Percentiles rank a stretch among this genome's conserved stretches.
phyloP scores from a whole-genome alignment of 2,329 filamentous ascomycete genomes.

The Alternaria viburni region DNA sequence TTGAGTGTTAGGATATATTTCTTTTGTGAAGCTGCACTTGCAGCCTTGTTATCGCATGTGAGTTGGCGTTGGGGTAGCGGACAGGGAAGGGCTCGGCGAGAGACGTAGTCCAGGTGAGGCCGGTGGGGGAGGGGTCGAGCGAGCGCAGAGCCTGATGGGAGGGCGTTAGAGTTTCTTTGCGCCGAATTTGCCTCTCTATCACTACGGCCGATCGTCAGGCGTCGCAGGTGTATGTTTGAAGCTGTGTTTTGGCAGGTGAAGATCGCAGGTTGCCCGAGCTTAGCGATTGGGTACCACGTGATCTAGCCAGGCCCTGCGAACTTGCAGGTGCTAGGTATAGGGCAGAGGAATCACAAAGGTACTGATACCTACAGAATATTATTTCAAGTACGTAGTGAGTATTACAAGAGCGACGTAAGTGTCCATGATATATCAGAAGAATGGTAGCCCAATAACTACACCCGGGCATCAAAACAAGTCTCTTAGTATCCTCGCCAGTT shows the following conservation, averaged over 20 bases:
- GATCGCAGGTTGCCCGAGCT: constrained; percentile 22
- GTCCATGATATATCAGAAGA: background rate
- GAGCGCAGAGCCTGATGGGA: constrained; percentile 13
- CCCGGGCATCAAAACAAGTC: constrained; percentile 59
- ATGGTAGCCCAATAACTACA: background rate
- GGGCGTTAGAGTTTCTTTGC: background rate
- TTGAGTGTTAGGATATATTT: background rate
- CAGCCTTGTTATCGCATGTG: constrained; percentile 28
- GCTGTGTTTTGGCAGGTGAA: constrained; percentile 20
- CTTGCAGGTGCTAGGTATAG: background rate
- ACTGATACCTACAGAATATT: background rate
- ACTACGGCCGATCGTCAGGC: background rate
- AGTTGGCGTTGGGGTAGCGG: constrained; percentile 8
- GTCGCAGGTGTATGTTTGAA: constrained; percentile 10
- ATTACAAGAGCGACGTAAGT: background rate
- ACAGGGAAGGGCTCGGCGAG: constrained; percentile 10
- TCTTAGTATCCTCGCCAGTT: constrained; percentile 64
- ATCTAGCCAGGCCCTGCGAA: constrained; percentile 5
- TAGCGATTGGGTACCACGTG: constrained; percentile 25
- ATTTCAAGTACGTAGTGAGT: background rate
- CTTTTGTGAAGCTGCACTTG: constrained; percentile 19
- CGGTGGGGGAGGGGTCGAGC: constrained; percentile 22
- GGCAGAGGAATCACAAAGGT: background rate
- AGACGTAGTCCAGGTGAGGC: constrained; percentile 16
- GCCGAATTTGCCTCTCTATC: background rate